Evolutionary conservation across 768 basidiomycete genomes (phyloP).

Genomic region (Plicaturopsis crispa): DNA sequence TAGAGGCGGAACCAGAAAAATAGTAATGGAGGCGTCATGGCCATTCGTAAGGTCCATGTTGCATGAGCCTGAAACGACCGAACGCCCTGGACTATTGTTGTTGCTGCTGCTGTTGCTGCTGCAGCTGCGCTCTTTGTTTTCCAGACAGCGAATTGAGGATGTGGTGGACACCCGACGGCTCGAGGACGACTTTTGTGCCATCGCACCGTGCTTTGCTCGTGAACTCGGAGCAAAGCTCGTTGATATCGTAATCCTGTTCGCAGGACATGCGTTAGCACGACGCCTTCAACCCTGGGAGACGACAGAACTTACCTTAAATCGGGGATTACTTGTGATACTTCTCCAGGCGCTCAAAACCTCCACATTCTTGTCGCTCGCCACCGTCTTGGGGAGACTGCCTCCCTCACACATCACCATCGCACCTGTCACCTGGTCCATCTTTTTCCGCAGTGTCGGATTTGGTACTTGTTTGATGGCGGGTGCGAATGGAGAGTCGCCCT

Average conservation of each 20-base stretch:
- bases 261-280: conserved; percentile 7
- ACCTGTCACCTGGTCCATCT: conserved; percentile 33
- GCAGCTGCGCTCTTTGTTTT: no score
- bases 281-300: conserved; percentile 1
- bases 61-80: no score
- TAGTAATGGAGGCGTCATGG: no score
- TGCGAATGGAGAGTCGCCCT: conserved; percentile 10
- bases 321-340: conserved; percentile 64
- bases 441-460: conserved; percentile 28
- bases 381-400: conserved; percentile 60
- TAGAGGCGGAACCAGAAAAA: no score
- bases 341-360: conserved; percentile 78
- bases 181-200: conserved; percentile 80
- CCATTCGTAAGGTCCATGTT: no score
- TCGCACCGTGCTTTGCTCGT: conserved; percentile 79
- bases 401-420: conserved; percentile 61
- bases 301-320: conserved; percentile 58
- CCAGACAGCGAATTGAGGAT: no score
- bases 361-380: conserved; percentile 64
- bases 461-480: conserved; percentile 16
- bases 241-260: conserved; percentile 66
- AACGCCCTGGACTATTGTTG: no score
- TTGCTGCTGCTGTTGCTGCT: no score
- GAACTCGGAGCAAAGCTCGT: conserved; percentile 72
- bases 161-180: no score